A percentile compares a stretch with the other conserved stretches of the same genome.
Conservation (phyloP, 1,139 yeast species). For the Pichia sp. region DNA sequence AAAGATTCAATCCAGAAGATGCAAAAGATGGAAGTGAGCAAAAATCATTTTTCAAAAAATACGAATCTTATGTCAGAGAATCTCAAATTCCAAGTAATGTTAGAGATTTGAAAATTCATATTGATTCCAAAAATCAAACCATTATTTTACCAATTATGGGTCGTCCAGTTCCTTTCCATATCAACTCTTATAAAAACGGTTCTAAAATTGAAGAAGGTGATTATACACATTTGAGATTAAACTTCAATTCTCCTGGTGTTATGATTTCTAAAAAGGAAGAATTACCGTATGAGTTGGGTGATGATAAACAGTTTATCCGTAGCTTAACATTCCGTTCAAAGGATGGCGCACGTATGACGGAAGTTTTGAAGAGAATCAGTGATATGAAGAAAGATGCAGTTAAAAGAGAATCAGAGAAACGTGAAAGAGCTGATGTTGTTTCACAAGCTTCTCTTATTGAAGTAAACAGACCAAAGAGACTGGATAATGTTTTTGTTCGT, state of each 20-base stretch:
- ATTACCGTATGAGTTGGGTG: constrained; percentile 84
- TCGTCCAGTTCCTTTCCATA: constrained; percentile 96
- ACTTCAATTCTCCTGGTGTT: constrained; percentile 88
- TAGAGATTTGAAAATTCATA: constrained; percentile 76
- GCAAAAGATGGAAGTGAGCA: constrained; percentile 58
- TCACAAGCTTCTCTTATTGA: constrained; percentile 85
- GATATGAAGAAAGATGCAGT: constrained; percentile 90
- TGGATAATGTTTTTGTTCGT: constrained; percentile 84
- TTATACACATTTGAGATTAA: constrained; percentile 79
- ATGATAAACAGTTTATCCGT: constrained; percentile 79
- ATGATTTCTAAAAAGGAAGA: constrained; percentile 53
- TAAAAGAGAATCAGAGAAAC: constrained; percentile 84
- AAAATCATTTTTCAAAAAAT: constrained; percentile 76
- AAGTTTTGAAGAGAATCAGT: constrained; percentile 81
- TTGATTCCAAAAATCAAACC: constrained; percentile 83
- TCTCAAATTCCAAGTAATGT: constrained; percentile 82
- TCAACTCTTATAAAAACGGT: constrained; percentile 88
- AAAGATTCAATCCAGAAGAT: constrained; percentile 69
- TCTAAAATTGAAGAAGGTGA: constrained; percentile 96
- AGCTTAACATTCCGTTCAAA: constrained; percentile 83
- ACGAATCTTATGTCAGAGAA: constrained; percentile 91
- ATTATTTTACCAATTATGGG: constrained; percentile 89
- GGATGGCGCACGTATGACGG: constrained; percentile 88
- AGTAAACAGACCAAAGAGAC: constrained; percentile 71
- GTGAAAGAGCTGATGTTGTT: constrained; percentile 91